phyloP scores from a whole-genome alignment of 495 filamentous ascomycete species.

The Xylaria nigripes region DNA sequence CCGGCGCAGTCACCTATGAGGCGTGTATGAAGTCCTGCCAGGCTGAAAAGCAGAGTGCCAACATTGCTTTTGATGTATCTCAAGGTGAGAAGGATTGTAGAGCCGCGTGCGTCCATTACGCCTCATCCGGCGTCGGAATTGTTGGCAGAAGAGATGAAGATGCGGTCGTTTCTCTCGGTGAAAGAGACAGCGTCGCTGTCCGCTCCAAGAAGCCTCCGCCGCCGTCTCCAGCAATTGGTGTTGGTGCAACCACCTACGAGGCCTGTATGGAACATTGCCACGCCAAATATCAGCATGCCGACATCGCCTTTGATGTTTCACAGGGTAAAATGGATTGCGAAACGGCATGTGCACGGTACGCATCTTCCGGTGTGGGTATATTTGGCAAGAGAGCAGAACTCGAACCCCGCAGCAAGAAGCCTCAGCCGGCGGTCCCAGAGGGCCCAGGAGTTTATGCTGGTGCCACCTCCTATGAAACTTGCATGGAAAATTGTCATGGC shows the following conservation, averaged over 20 bases:
- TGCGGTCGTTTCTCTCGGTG: too few relatives aligned
- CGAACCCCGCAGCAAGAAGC: neutral
- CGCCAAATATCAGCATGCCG: neutral
- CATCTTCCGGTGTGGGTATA: neutral
- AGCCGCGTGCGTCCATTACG: neutral
- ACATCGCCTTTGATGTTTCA: neutral
- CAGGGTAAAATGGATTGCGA: neutral
- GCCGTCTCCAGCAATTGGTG: neutral
- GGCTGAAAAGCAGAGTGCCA: neutral
- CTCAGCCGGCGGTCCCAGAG: neutral
- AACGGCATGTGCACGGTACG: neutral
- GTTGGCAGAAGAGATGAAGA: neutral
- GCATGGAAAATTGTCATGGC: neutral
- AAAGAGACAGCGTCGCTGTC: neutral
- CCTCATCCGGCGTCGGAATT: neutral
- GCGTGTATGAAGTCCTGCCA: neutral
- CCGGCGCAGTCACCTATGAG: neutral
- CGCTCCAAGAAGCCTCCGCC: neutral
- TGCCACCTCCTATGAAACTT: neutral
- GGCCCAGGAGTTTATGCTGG: neutral
- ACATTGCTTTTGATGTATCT: neutral
- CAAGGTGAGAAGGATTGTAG: neutral
- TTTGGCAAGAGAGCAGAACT: neutral
- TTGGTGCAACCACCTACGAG: neutral
- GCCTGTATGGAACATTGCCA: neutral